Base-by-base conservation (phyloP, 192 early-diverging fungal genomes). In the Diversispora epigaea region DNA sequence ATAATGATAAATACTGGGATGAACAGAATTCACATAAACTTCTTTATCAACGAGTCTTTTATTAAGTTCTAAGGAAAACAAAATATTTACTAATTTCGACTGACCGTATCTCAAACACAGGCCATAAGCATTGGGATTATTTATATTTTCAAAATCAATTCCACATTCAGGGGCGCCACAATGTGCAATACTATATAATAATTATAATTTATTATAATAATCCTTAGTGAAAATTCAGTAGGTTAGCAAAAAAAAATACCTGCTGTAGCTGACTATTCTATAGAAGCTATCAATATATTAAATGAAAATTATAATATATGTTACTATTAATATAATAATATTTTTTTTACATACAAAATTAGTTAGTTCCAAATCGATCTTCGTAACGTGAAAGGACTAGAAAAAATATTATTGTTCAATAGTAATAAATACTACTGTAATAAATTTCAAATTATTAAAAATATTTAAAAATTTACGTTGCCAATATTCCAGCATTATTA, bases 211-310 rank as follows among this genome's bases (percentile, higher is more conserved):
- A 22, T 39, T 22, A 22, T 39, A 14, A 39, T n/a, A n/a, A n/a
- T n/a, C n/a, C n/a, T 22, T 25, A 22, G 32, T 25, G 6, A 22
- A 25, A 40, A 8, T 5, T 39, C n/a, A 11, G 8, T 64, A 32
- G 12, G 12, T 6, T 22, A 8, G 6, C 15, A 39, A 22, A 12
- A 50, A 12, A n/a, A 49, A 9, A 6, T 47, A 68, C 67, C 67
- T 68, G 67, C 83, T 83, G 19, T 87, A 71, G 60, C 52, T 79
- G 17, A 88, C 84, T n/a, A n/a, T n/a, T n/a, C n/a, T n/a, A n/a
- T n/a, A n/a, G n/a, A n/a, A n/a, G n/a, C n/a, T n/a, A 8, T 52
- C 17, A 8, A 8, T 8, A 49, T 5, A 8, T 8, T 49, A 49
- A 8, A 49, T 49, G n/a, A n/a, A n/a, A n/a, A n/a, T n/a, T n/a